Conservation (phyloP, 2,329 filamentous ascomycete species). For the Westerdykella sp. region DNA sequence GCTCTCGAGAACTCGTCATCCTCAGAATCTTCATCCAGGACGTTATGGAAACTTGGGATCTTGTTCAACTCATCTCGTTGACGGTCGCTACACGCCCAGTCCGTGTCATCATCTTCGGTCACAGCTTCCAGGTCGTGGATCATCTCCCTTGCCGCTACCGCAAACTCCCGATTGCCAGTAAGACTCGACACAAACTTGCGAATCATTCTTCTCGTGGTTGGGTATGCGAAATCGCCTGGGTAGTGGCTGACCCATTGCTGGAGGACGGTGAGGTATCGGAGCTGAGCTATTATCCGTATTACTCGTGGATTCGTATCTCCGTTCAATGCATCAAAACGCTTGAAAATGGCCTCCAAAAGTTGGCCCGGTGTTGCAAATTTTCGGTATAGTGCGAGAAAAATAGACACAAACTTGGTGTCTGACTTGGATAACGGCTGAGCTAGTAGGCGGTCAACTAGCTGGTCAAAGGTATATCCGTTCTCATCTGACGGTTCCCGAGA, state of each 20-base stretch:
- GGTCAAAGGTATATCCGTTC: conserved; percentile 49
- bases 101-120: conserved; percentile 81
- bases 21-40: conserved; percentile 37
- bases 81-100: conserved; percentile 82
- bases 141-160: conserved; percentile 80
- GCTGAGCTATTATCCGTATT: conserved; percentile 70
- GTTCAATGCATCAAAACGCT: conserved; percentile 65
- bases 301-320: conserved; percentile 64
- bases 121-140: conserved; percentile 68
- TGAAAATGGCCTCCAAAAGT: conserved; percentile 71
- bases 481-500: conserved; percentile 50
- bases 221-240: conserved; percentile 84
- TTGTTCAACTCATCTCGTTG: conserved; percentile 44
- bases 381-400: conserved; percentile 89
- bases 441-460: conserved; percentile 74
- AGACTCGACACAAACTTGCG: conserved; percentile 69
- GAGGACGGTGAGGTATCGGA: conserved; percentile 76
- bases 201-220: conserved; percentile 64
- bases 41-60: conserved; percentile 39
- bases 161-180: conserved; percentile 73
- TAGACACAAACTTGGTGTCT: conserved; percentile 81
- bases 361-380: conserved; percentile 81
- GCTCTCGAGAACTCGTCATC: conserved; percentile 30
- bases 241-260: conserved; percentile 87
- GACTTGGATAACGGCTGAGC: conserved; percentile 73